Evolutionary conservation across 768 basidiomycete genomes (phyloP).

Genomic region (Pisolithus marmoratus): DNA sequence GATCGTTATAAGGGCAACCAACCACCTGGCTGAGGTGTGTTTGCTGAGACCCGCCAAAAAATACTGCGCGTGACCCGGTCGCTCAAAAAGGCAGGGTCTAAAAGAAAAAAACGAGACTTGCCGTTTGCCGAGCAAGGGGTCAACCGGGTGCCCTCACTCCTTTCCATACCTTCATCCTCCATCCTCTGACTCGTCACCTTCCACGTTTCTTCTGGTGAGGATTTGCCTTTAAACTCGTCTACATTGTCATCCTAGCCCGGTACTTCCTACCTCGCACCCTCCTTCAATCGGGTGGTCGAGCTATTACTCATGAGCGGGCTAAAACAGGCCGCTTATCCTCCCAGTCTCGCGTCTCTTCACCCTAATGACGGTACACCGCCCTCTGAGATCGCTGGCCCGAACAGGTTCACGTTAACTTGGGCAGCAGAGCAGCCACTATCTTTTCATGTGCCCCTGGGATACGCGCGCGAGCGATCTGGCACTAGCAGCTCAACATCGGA

Average conservation of each 20-base stretch:
- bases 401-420: slow-evolving; percentile 59
- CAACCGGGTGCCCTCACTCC: slow-evolving; percentile 4
- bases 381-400: slow-evolving; percentile 43
- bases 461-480: slow-evolving; percentile 33
- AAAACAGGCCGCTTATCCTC: slow-evolving; percentile 42
- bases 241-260: slow-evolving; percentile 6
- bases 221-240: slow-evolving; percentile 8
- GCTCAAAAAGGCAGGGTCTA: slow-evolving; percentile 5
- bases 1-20: not conserved
- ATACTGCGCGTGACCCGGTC: slow-evolving; percentile 22
- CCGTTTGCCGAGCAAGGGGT: slow-evolving; percentile 22
- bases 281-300: not conserved
- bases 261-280: slow-evolving; percentile 13
- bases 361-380: slow-evolving; percentile 36
- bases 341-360: slow-evolving; percentile 38
- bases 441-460: slow-evolving; percentile 28
- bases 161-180: slow-evolving; percentile 3
- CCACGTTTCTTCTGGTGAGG: slow-evolving; percentile 26
- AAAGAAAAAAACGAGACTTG: slow-evolving; percentile 2
- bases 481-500: slow-evolving; percentile 43
- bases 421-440: slow-evolving; percentile 40
- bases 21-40: not conserved
- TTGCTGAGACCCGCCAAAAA: not conserved
- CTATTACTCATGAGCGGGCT: slow-evolving; percentile 20
- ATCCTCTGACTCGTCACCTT: slow-evolving; percentile 6